Percentiles rank a stretch among this genome's conserved stretches.
Conservation (phyloP, 2,329 filamentous ascomycete genomes). For the Coniella lustricola region DNA sequence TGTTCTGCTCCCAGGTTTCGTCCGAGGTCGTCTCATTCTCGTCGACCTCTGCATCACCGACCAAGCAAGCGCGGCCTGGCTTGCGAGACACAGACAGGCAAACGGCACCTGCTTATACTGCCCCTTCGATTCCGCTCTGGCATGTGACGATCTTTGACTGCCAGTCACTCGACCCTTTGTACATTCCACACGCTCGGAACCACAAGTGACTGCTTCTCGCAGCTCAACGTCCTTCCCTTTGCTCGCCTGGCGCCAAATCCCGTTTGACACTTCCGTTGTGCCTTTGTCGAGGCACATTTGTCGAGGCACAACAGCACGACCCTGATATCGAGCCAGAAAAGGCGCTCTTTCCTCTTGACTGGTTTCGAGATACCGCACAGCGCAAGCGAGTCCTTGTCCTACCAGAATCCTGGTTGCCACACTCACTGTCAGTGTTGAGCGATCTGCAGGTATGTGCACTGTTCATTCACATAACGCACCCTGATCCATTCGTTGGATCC, state of each 20-base stretch:
- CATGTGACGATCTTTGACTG: slow-evolving; percentile 11
- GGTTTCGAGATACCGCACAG: too few relatives aligned
- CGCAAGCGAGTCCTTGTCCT: too few relatives aligned
- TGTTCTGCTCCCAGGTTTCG: neutral
- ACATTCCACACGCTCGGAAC: slow-evolving; percentile 8
- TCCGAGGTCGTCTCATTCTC: neutral
- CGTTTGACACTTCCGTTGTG: too few relatives aligned
- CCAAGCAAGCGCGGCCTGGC: neutral
- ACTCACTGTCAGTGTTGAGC: too few relatives aligned
- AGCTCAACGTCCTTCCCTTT: too few relatives aligned
- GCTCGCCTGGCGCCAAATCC: too few relatives aligned
- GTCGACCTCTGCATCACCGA: neutral
- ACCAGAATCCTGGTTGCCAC: too few relatives aligned
- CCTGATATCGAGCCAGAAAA: too few relatives aligned
- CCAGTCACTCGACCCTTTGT: neutral
- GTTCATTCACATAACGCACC: neutral
- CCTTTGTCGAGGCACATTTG: too few relatives aligned
- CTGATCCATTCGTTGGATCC: neutral
- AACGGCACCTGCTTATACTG: neutral
- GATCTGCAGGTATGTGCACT: neutral
- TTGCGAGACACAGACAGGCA: slow-evolving; percentile 4
- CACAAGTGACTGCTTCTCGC: too few relatives aligned
- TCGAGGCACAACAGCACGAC: too few relatives aligned
- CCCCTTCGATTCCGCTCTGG: slow-evolving; percentile 7
- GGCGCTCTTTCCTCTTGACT: too few relatives aligned